Evolutionary conservation across 257 asterid species (phyloP), one percentile per base, ranked within the genome.

Genomic region (Knoxia roxburghii): DNA sequence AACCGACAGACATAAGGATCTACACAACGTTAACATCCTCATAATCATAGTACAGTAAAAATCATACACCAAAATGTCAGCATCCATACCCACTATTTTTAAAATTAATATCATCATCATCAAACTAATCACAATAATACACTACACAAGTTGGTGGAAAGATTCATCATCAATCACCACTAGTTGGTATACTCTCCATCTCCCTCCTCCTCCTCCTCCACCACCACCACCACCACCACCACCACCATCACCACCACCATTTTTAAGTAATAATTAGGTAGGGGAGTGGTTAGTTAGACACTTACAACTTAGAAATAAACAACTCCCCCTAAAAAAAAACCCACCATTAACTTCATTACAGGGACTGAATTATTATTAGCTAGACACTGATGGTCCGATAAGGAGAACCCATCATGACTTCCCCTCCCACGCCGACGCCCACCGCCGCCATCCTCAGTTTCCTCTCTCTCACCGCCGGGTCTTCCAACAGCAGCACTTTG

Each of bases 401-500:
- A 61, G 91, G 61, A 27, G 91, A 61, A 10, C 80, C 82, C 58
- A 37, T 48, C 39, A 76, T 74, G 20, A 65, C 78, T 35, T 74
- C 73, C 71, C 68, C 64, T 33, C 69, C 60, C 2, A 7, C 59
- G 39, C 55, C 75, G 5, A 4, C 59, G 39, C 55, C 75, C 26
- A 75, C 77, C 60, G 48, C 32, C 20, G 53, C 69, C 64, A 69
- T 37, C 17, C 33, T 65, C 53, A 50, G 73, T 32, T 77, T 76
- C 75, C 79, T 68, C 50, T 76, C 97, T 74, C 83, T 90, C 43
- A 78, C 78, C 12, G 95, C 88, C 66, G 97, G 97, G 73, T 90
- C 95, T 75, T 90, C 87, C 64, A 90, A 77, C 73, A 90, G 71
- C 7, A 87, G 75, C 39, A 90, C 90, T 77, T 90, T 90, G 79